Base-by-base conservation (phyloP, 2,329 filamentous ascomycete species). In the Trichoderma endophyticum region DNA sequence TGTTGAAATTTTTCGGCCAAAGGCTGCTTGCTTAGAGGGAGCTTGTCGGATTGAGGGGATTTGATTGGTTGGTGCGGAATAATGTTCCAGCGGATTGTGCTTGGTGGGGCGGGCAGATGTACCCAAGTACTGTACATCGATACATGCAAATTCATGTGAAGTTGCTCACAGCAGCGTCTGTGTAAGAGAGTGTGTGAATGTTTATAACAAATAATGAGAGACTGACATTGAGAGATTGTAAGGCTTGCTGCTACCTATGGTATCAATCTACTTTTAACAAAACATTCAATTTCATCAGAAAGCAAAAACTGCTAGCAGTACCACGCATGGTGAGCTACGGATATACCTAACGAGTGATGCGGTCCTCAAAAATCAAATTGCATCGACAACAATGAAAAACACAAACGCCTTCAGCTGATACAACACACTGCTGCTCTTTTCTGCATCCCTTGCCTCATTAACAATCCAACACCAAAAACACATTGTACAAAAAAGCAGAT, bases 21-120 rank as follows among this genome's bases (percentile, higher is more conserved):
- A 34, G 51, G 48, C 48, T 70, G 64, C 64, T 59, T 43, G 39
- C 12, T 60, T 9, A 7, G 28, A 39, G 48, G 26, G 57, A 71
- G 70, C 71, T 71, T 63, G 57, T 34, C n/a, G 14, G 59, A 48
- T 59, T 65, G 65, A 12, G 32, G 43, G 21, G 14, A 21, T 54
- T 4, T 75, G 73, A 74, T 74, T 75, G 74, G 74, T 4, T 70
- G 59, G 36, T 39, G 61, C 74, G 74, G 74, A 75, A 64, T 65
- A 74, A 74, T 36, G 30, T 65, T 74, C 63, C 21, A 65, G 70
- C 74, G 71, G 48, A 0, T 3, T n/a, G 3, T 8, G 7, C 15
- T 1, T 43, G 12, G 30, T 57, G 64, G 64, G 21, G 26, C 30
- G 6, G 6, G 34, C 12, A 2, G 43, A 51, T 21, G 43, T 51